Percentiles rank a stretch among this genome's conserved stretches.
These are phyloP conservation scores for Penicillium steckii DNA, from an alignment of 495 filamentous ascomycete genomes.

Conservation along the genomic window DNA sequence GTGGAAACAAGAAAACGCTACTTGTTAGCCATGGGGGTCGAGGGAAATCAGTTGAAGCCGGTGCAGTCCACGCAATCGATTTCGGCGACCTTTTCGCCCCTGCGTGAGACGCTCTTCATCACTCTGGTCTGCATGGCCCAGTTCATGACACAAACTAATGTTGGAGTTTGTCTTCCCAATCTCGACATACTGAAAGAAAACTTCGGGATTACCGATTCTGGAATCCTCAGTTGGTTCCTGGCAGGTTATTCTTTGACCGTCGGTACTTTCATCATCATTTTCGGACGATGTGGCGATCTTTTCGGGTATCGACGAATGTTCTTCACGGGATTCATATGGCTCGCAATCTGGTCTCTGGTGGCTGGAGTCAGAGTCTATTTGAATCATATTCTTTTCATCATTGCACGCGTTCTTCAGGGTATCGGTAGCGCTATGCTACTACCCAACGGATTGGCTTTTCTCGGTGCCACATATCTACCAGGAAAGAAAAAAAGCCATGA, in stretches of 20 bases:
- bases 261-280: slow-evolving; percentile 65
- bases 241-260: slow-evolving; percentile 59
- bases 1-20: not conserved
- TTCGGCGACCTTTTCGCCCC: slow-evolving; percentile 20
- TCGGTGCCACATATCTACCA: slow-evolving; percentile 55
- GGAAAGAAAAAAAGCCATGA: slow-evolving; percentile 60
- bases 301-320: slow-evolving; percentile 60
- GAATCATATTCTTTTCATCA: slow-evolving; percentile 53
- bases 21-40: not conserved
- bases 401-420: slow-evolving; percentile 60
- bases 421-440: slow-evolving; percentile 60
- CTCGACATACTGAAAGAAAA: slow-evolving; percentile 43
- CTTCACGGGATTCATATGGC: slow-evolving; percentile 56
- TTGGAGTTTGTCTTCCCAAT: slow-evolving; percentile 35
- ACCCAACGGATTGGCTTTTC: slow-evolving; percentile 62
- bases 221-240: slow-evolving; percentile 51
- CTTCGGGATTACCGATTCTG: slow-evolving; percentile 43
- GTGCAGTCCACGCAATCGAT: slow-evolving; percentile 21
- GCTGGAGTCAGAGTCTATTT: slow-evolving; percentile 51
- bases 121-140: slow-evolving; percentile 32
- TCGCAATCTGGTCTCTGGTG: slow-evolving; percentile 56
- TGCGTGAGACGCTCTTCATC: slow-evolving; percentile 27
- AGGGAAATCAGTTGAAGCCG: slow-evolving; percentile 5
- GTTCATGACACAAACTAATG: slow-evolving; percentile 34
- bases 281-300: slow-evolving; percentile 58